phyloP scores from a whole-genome alignment of 2,329 filamentous ascomycete genomes.

The Rachicladosporium sp. region DNA sequence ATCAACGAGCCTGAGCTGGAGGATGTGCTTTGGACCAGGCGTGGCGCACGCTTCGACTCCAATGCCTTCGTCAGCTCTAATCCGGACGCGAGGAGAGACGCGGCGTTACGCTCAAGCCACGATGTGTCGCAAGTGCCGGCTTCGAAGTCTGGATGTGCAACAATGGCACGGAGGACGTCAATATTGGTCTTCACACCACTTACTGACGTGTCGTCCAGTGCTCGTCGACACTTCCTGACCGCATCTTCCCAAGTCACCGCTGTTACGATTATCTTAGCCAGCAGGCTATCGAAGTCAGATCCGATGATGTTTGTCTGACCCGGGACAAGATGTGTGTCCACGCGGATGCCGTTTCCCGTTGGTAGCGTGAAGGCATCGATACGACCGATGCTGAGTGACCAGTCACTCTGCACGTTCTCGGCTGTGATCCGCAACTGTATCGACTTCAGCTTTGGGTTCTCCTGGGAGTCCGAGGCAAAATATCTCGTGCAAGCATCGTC shows the following conservation, averaged over 20 bases:
- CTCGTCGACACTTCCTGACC: constrained; percentile 42
- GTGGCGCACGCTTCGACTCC: constrained; percentile 27
- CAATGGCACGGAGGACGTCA: constrained; percentile 41
- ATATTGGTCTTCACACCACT: constrained; percentile 48
- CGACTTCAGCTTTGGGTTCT: constrained; percentile 31
- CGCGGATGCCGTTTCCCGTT: constrained; percentile 43
- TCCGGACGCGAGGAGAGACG: constrained; percentile 22
- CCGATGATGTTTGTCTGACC: constrained; percentile 34
- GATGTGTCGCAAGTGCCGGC: constrained; percentile 39
- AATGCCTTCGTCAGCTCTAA: no score
- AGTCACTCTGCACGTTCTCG: constrained; percentile 41
- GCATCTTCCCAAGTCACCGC: constrained; percentile 40
- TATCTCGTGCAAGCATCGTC: constrained; percentile 10
- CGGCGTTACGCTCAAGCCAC: constrained; percentile 44
- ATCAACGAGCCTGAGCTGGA: constrained; percentile 18
- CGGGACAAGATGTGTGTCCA: constrained; percentile 43
- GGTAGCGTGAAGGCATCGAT: constrained; percentile 44
- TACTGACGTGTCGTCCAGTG: constrained; percentile 44
- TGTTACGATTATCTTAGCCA: constrained; percentile 49
- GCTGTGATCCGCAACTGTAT: constrained; percentile 48
- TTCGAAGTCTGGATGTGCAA: constrained; percentile 39
- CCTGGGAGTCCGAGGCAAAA: constrained; percentile 19
- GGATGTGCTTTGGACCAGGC: constrained; percentile 26
- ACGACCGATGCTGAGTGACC: constrained; percentile 48
- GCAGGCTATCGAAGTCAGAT: constrained; percentile 46